Evolutionary conservation across 2,329 filamentous ascomycete species (phyloP).

Genomic region (Whalleya microplaca): DNA sequence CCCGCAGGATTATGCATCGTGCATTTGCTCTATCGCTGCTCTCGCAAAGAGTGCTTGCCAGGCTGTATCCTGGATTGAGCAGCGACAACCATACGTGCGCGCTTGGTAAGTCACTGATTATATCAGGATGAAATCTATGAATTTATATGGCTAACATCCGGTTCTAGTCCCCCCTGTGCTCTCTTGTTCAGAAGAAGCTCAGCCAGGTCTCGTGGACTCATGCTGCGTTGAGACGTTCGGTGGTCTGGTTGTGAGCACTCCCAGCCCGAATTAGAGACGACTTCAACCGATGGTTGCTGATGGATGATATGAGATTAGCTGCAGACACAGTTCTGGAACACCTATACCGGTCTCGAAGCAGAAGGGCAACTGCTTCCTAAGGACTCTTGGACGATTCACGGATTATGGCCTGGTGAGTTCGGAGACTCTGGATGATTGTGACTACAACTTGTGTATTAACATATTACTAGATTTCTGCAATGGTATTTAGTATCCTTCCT

Average conservation of each 20-base stretch:
- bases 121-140: neutral
- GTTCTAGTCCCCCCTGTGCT: constrained; percentile 39
- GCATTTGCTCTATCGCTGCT: constrained; percentile 34
- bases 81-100: constrained; percentile 61
- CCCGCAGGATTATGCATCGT: constrained; percentile 16
- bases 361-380: constrained; percentile 61
- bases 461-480: constrained; percentile 47
- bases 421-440: neutral
- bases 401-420: constrained; percentile 54
- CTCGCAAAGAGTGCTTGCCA: constrained; percentile 38
- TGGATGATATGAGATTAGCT: constrained; percentile 39
- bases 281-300: neutral
- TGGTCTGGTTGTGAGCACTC: constrained; percentile 53
- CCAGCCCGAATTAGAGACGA: neutral
- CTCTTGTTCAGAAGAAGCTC: constrained; percentile 54
- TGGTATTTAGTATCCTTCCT: constrained; percentile 29
- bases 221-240: constrained; percentile 70
- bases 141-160: constrained; percentile 13
- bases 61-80: constrained; percentile 49
- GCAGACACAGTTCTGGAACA: constrained; percentile 67
- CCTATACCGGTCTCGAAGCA: constrained; percentile 63
- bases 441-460: neutral
- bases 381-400: constrained; percentile 63
- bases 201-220: constrained; percentile 54
- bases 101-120: constrained; percentile 42